Base-by-base conservation (phyloP, 768 basidiomycete genomes). In the Cantharellus cinnabarinus region DNA sequence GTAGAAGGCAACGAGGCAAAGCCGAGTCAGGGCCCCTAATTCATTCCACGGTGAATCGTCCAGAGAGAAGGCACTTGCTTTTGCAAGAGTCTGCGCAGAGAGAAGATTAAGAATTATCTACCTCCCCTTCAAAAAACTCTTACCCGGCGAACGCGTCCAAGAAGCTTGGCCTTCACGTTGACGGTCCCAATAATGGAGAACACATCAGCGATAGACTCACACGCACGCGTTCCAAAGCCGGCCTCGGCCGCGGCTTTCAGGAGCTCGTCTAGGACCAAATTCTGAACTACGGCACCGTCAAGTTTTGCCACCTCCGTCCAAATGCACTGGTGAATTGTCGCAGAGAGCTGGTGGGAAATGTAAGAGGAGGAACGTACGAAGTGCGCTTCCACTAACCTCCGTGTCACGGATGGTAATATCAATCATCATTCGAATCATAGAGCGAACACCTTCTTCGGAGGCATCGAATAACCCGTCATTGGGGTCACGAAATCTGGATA, bases 241-340 rank as follows among this genome's bases (percentile, higher is more conserved):
- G 83, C 82, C 67, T 90, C 89, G n/a, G 82, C 76, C 2, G 88
- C 90, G 3, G 82, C 78, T 20, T 86, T 78, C 58, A 90, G 75
- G 55, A 93, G 68, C 68, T 91, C 89, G 50, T 87, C 84, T 38
- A 91, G 66, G 41, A 87, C 79, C 35, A 84, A 73, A 64, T 89
- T 87, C 7, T 10, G 7, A 38, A 83, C 71, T 42, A 86, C 74
- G 3, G 71, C 70, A 39, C 74, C 71, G 58, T 90, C 88, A 14
- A 85, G 74, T 65, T 76, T 82, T 7, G 78, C 79, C 4, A 93
- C 72, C 65, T 88, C 82, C 2, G 70, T 65, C 91, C 91, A 95
- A 50, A 94, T 75, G 62, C 77, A 77, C 62, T 76, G 79, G 63
- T 89, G 86, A 10, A 88, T 73, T 3, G 77, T 74, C 34, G 79